Percentiles rank a stretch among this genome's conserved stretches.
Conservation (phyloP, 108 stramenopile species). For the Pseudonitzschia pungens region DNA sequence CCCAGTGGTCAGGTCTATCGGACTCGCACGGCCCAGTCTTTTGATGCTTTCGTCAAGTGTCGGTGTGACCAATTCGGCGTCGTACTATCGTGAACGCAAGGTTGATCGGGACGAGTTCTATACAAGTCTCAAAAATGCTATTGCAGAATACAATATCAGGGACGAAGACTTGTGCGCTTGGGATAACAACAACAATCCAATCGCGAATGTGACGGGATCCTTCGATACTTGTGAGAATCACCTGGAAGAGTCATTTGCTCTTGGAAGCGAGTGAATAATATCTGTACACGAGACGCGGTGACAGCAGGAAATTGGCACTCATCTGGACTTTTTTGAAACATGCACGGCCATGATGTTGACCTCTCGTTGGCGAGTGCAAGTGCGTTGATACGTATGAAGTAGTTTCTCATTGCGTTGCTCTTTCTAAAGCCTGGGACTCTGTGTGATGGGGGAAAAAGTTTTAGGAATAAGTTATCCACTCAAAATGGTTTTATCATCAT, state of each 20-base stretch:
- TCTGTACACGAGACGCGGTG: too few relatives aligned
- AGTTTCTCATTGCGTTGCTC: too few relatives aligned
- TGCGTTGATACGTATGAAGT: too few relatives aligned
- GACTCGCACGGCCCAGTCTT: slow-evolving; percentile 47
- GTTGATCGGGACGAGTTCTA: slow-evolving; percentile 40
- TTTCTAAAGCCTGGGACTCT: too few relatives aligned
- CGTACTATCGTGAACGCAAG: slow-evolving; percentile 46
- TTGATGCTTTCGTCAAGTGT: slow-evolving; percentile 1
- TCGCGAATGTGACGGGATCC: not conserved
- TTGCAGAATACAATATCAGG: slow-evolving; percentile 30
- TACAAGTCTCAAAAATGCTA: slow-evolving; percentile 8
- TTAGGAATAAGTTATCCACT: too few relatives aligned
- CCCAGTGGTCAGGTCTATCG: slow-evolving; percentile 15
- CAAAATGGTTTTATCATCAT: too few relatives aligned
- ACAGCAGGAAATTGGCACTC: too few relatives aligned
- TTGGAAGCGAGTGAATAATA: too few relatives aligned
- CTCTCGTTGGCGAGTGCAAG: too few relatives aligned
- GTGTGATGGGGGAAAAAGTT: too few relatives aligned
- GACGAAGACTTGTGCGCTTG: slow-evolving; percentile 29
- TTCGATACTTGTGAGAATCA: not conserved
- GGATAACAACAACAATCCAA: not conserved
- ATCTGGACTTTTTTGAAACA: too few relatives aligned
- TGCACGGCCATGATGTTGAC: too few relatives aligned
- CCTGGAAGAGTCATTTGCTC: slow-evolving; percentile 2
- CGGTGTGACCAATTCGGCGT: slow-evolving; percentile 15